Evolutionary conservation across 345 rosid species (phyloP), one percentile per base, ranked within the genome.

Genomic region (Isatis tinctoria): DNA sequence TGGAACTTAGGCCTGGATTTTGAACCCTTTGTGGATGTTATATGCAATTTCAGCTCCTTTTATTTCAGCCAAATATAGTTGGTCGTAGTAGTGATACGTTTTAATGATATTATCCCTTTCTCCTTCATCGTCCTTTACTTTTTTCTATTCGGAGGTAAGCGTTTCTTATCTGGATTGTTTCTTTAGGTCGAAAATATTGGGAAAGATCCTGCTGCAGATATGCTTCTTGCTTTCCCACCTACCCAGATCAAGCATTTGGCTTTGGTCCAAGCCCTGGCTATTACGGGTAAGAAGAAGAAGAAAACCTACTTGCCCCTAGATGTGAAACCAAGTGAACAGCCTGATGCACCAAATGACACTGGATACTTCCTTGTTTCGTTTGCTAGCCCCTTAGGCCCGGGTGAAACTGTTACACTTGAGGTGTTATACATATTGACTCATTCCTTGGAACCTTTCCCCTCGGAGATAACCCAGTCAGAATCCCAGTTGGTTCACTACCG

Each of bases 401-500:
- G 90, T 67, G 93, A 87, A 79, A 77, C 89, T 62, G 72, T 80
- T 43, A 83, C 95, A n/a, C 52, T 96, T 13, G 99, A 96, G 80
- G 92, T 96, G 74, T 83, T 90, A 13, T 96, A 88, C 82, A 67
- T 86, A 44, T 70, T 90, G 74, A 89, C 98, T 10, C 97, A 89
- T 78, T 88, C 90, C 58, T 80, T 88, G 68, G 97, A 96, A 60
- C 97, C 99, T 77, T 96, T 90, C 80, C 99, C 99, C 0, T 72
- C 75, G 60, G 99, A 92, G 84, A 96, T 92, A 74, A 76, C 96
- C 65, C 97, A 96, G 78, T 87, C 96, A 58, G 99, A 96, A 69
- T 76, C 99, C 45, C 99, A 96, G 84, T 75, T 92, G 78, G 99
- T 96, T 57, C 86, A 84, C 81, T 92, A 83, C 74, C 91, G 75